Conservation (phyloP, 2,329 filamentous ascomycete species). For the Zarea fungicola region DNA sequence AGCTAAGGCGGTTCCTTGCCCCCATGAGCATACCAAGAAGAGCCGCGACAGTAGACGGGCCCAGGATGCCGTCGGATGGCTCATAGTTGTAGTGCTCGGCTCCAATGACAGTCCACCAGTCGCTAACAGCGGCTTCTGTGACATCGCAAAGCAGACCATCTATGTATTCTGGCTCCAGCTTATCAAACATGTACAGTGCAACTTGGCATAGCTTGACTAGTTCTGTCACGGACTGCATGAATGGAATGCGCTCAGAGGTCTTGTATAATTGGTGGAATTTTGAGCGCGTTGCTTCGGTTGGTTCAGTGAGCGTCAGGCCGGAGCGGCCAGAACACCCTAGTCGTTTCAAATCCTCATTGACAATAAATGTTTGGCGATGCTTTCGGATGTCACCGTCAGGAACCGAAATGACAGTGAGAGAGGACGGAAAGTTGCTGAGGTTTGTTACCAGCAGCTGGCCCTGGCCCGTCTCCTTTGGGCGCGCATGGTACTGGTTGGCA, state of each 20-base stretch:
- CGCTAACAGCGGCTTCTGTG: slow-evolving; percentile 81
- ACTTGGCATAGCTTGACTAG: slow-evolving; percentile 88
- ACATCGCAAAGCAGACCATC: slow-evolving; percentile 91
- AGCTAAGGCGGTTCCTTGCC: slow-evolving; percentile 81
- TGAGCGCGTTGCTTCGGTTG: slow-evolving; percentile 74
- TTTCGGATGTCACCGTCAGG: slow-evolving; percentile 79
- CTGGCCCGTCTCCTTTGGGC: slow-evolving; percentile 72
- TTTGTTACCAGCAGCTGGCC: slow-evolving; percentile 93
- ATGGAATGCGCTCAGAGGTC: slow-evolving; percentile 74
- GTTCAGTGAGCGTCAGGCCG: slow-evolving; percentile 73
- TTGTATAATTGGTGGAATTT: slow-evolving; percentile 92
- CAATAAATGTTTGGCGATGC: slow-evolving; percentile 78
- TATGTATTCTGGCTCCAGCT: slow-evolving; percentile 80
- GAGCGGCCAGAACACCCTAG: slow-evolving; percentile 87
- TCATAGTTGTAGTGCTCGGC: slow-evolving; percentile 89
- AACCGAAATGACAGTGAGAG: slow-evolving; percentile 84
- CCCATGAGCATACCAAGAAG: slow-evolving; percentile 85
- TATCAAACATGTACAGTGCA: slow-evolving; percentile 80
- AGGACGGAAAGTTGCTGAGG: slow-evolving; percentile 84
- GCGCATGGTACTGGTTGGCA: slow-evolving; percentile 77
- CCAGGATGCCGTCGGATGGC: slow-evolving; percentile 85
- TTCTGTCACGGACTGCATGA: slow-evolving; percentile 76
- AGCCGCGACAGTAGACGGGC: slow-evolving; percentile 85
- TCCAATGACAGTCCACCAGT: slow-evolving; percentile 96
- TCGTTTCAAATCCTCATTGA: slow-evolving; percentile 91